These are phyloP conservation scores for Blastocystis sp. DNA, from an alignment of 352 stramenopile genomes.

Conservation along the genomic window DNA sequence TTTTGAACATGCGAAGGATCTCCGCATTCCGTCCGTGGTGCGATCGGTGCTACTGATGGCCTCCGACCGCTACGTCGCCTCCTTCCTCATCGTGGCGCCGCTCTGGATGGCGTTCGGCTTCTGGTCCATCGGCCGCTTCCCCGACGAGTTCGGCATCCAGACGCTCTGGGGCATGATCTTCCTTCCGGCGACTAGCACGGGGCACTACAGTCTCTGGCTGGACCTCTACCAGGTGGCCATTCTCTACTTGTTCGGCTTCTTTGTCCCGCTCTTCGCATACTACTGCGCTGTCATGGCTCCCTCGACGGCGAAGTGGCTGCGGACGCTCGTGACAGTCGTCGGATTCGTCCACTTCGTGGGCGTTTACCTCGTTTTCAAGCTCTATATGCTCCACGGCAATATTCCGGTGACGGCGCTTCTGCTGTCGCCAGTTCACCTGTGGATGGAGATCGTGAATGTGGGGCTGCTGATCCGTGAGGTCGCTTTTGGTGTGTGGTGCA, in stretches of 20 bases:
- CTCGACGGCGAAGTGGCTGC: background rate
- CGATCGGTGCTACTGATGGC: background rate
- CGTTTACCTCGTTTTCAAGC: constrained; percentile 19
- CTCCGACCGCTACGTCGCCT: background rate
- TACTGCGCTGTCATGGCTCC: constrained; percentile 36
- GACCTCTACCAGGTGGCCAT: constrained; percentile 12
- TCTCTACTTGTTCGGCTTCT: background rate
- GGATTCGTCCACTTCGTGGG: constrained; percentile 10
- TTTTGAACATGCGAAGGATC: background rate
- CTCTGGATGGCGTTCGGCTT: constrained; percentile 37
- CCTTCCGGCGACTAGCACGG: background rate
- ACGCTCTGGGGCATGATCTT: constrained; percentile 28
- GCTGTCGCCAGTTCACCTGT: constrained; percentile 17
- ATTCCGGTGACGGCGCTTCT: background rate
- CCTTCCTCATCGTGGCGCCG: background rate
- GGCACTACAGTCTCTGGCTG: constrained; percentile 24
- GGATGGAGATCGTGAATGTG: background rate
- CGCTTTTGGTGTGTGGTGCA: background rate
- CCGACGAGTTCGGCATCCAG: constrained; percentile 8
- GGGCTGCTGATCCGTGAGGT: background rate
- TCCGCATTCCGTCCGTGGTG: background rate
- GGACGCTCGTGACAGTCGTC: background rate
- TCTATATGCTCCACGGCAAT: background rate
- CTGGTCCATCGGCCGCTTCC: constrained; percentile 10
- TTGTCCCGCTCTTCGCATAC: constrained; percentile 4